Evolutionary conservation across 176 grass and related monocot genomes (phyloP), one percentile per base, ranked within the genome.

Genomic region (Eragrostis curvula): DNA sequence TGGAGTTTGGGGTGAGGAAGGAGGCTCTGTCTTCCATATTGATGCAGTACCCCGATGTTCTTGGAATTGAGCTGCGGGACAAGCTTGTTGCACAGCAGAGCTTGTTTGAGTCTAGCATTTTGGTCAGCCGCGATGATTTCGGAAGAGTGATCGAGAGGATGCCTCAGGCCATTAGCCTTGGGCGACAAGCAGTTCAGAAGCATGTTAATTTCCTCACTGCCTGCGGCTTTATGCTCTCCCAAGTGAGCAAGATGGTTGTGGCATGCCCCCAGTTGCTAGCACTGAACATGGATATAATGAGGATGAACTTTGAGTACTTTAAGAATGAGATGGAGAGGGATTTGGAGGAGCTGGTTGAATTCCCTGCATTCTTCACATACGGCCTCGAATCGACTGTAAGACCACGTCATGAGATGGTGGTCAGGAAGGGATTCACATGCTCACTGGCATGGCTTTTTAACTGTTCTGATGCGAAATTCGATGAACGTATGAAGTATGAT

Each of bases 321-420:
- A 79, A 91, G 30, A 85, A 85, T 78, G 92, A 94, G 36, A 94
- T 91, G 87, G 81, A 89, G 24, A 82, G 92, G 86, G 87, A 91
- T 76, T 42, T 91, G 77, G 81, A 87, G 80, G 92, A 91, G 80
- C 68, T 94, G 78, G 84, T 89, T 75, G 81, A 84, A 11, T 94
- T 94, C 71, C 92, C 92, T 71, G 89, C 92, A 1, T 94, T 94
- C 81, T 94, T 94, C 78, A 94, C 92, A 8, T 94, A 91, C 62
- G 92, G 81, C 69, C 80, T 94, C 1, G 92, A 94, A 44, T 87
- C 92, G 0, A 91, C 84, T 53, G 70, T 94, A 56, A 89, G 89
- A 73, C 89, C 87, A 12, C 89, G 92, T 17, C 86, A 94, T 75
- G 72, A 85, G 77, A 89, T 89, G 49, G 85, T 87, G 63, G 55